A percentile compares a stretch with the other conserved stretches of the same genome.
These are phyloP conservation scores for Aspergillus sp. DNA, from an alignment of 2,329 filamentous ascomycete species.

Conservation along the genomic window DNA sequence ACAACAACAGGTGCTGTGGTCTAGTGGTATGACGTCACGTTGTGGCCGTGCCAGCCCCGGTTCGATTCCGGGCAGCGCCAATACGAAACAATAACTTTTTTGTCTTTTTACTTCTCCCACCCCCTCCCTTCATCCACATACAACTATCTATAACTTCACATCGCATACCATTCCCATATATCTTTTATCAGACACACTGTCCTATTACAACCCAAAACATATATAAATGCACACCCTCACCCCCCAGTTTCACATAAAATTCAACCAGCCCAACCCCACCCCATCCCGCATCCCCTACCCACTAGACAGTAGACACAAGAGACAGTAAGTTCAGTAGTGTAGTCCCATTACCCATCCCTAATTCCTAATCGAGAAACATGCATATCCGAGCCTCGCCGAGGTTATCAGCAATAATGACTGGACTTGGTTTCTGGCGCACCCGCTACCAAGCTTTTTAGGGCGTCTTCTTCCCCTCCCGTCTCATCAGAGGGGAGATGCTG, in stretches of 20 bases:
- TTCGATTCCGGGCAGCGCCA: conserved; percentile 31
- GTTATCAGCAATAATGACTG: conserved; percentile 12
- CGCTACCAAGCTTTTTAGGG: conserved; percentile 24
- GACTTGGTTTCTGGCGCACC: not conserved
- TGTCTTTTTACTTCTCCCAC: not conserved
- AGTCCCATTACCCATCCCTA: not conserved
- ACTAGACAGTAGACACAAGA: no score
- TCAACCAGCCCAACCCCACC: no score
- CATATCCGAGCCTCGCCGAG: conserved; percentile 6
- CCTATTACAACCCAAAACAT: not conserved
- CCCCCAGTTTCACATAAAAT: not conserved
- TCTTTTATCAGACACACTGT: fast-evolving
- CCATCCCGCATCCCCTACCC: no score
- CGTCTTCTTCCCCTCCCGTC: no score
- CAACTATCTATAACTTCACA: no score
- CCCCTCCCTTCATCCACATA: not conserved
- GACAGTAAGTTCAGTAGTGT: no score
- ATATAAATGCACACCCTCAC: no score
- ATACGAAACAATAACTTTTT: not conserved
- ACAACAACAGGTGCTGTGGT: conserved; percentile 21
- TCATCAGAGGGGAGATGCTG: no score
- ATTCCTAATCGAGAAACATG: conserved; percentile 18
- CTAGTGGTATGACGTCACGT: conserved; percentile 31
- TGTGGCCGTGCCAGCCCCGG: conserved; percentile 32
- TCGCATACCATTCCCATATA: no score